Base-by-base conservation (phyloP, 345 rosid genomes). In the Alliaria petiolata region DNA sequence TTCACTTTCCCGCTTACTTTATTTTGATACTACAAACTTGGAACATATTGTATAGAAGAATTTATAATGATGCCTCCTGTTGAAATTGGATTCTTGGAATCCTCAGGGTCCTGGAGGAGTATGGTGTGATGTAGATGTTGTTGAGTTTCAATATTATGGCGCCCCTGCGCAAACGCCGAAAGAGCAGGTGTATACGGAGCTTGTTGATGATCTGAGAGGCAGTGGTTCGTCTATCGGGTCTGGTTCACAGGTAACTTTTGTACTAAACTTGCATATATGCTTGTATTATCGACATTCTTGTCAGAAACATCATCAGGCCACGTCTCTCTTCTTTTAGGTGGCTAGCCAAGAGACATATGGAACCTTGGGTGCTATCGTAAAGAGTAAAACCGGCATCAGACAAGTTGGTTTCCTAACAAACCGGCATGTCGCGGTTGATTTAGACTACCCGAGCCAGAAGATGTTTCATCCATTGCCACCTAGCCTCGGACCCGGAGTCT, bases 401-500 rank as follows among this genome's bases (percentile, higher is more conserved):
- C 90, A 89, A 57, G 90, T 89, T 38, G 95, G 95, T 46, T 89
- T 89, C 74, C 84, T 89, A 20, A 89, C 95, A 47, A 89, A 89
- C 71, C 86, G 92, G n/a, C 95, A 89, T 63, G 92, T 89, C 62
- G 95, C 95, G 16, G 95, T 89, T 72, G 85, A 89, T 81, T 81
- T 89, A 59, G 92, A 89, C 66, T 89, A 83, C 69, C 95, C 95
- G 17, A 89, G 80, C 80, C 95, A 89, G 79, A 89, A 89, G 13
- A 89, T 89, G 95, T 89, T 89, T 80, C 95, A 89, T 83, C 95
- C 95, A 62, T 77, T 89, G 75, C 95, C 95, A 17, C 91, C 91
- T 59, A 89, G 86, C 56, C 87, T 89, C 17, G 95, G 95, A 61
- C 95, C 95, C 17, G 95, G 95, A 36, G 87, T 85, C 12, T 89